Base-by-base conservation (phyloP, 495 filamentous ascomycete species). In the Achaetomiella virescens region DNA sequence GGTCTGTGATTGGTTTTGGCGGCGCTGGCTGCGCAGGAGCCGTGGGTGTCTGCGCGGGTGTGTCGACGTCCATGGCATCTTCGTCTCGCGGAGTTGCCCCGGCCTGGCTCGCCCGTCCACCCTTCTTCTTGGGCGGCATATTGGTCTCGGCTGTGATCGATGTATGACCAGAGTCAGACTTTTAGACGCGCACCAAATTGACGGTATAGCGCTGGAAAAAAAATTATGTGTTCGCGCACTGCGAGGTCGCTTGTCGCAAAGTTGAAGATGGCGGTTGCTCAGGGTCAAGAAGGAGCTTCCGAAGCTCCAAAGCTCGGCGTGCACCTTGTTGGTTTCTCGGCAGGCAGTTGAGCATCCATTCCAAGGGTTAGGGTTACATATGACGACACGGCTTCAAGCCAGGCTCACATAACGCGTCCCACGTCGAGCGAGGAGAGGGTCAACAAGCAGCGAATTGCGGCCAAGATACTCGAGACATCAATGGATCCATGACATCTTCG, bases 81-180 rank as follows among this genome's bases (percentile, higher is more conserved):
- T 77, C 76, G 38, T 80, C 77, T 44, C 66, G 70, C 70, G 66
- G 55, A 0, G 64, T 60, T 21, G 68, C 68, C n/a, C 56, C 68
- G 29, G 62, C 57, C n/a, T 71, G 67, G 40, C 69, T 66, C 55
- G 61, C 65, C 52, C 76, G 75, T 18, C 59, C 63, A 45, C 61
- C 70, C 55, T 81, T 86, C 74, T 87, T 89, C 58, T 83, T 85
- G 10, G 89, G 88, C 38, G 89, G 84, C 89, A 95, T 95, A 17
- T 22, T 36, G 18, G 42, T 35, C 20, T 46, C 21, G 6, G 49
- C 49, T 24, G 12, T 15, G 36, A 33, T 2, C 17, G 2, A 41
- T 41, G 14, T 4, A n/a, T 11, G 11, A 42, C 21, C n/a, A 21
- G 29, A 47, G 11, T 25, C 7, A 4, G 5, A 38, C 12, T 17